Evolutionary conservation across 2,329 filamentous ascomycete species (phyloP).

Genomic region (Exophiala spinifera): DNA sequence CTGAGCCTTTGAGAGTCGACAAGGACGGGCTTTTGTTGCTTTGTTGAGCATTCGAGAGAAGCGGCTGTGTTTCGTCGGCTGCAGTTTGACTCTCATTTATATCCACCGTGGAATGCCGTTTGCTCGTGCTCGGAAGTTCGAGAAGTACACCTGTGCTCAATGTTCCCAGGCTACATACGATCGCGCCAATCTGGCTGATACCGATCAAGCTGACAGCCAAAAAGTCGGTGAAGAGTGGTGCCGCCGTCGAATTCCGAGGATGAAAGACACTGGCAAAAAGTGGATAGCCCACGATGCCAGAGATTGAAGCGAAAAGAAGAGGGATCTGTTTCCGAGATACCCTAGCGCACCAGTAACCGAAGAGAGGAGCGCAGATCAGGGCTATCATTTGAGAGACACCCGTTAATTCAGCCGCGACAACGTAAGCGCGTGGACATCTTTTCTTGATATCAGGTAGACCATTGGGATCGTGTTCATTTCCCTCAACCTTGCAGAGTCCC

Average conservation of each 20-base stretch:
- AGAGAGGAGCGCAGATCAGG: conserved; percentile 77
- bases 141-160: conserved; percentile 74
- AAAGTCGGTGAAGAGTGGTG: too few species aligned
- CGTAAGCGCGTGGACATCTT: conserved; percentile 81
- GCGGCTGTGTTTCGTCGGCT: conserved; percentile 6
- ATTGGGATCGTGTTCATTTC: conserved; percentile 32
- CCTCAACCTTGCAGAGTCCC: conserved; percentile 66
- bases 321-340: conserved; percentile 67
- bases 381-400: conserved; percentile 86
- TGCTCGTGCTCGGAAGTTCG: conserved; percentile 33
- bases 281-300: conserved; percentile 75
- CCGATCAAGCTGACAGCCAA: conserved; percentile 65
- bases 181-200: conserved; percentile 75
- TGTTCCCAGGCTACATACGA: conserved; percentile 90
- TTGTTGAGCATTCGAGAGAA: conserved; percentile 2
- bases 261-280: conserved; percentile 72
- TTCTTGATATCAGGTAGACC: conserved; percentile 66
- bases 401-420: conserved; percentile 80
- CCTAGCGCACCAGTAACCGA: conserved; percentile 78
- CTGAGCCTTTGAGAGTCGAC: conserved; percentile 79
- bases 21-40: conserved; percentile 33
- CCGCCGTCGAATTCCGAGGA: conserved; percentile 62
- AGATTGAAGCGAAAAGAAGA: conserved; percentile 65
- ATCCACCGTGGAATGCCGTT: neutral
- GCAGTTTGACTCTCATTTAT: neutral